phyloP scores from a whole-genome alignment of 169 alveolate species.

The Plasmodium relictum region DNA sequence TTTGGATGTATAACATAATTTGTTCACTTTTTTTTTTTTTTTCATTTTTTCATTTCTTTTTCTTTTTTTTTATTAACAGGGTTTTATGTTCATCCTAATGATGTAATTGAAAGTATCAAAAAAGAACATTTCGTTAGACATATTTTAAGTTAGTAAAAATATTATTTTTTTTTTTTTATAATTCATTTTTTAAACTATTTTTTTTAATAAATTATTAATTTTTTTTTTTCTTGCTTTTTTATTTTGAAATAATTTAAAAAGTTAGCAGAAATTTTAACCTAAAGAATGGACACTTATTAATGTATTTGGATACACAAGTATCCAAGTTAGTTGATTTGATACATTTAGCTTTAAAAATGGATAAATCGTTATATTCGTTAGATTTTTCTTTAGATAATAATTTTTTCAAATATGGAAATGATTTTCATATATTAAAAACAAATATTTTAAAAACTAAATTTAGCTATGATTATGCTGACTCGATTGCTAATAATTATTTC shows the following conservation, averaged over 20 bases:
- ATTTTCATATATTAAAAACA: slow-evolving; percentile 1
- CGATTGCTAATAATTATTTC: slow-evolving; percentile 53
- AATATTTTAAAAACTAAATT: slow-evolving; percentile 1
- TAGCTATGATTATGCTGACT: slow-evolving; percentile 37
- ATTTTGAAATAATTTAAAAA: not conserved
- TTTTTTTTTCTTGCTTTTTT: not conserved
- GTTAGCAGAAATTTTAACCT: slow-evolving; percentile 51
- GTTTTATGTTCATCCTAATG: slow-evolving; percentile 34
- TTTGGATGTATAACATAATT: slow-evolving; percentile 39
- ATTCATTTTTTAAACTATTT: not conserved
- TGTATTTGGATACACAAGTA: slow-evolving; percentile 47
- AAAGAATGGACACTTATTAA: slow-evolving; percentile 8
- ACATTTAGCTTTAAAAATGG: slow-evolving; percentile 14
- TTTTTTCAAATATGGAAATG: slow-evolving; percentile 27
- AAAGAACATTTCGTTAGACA: slow-evolving; percentile 35
- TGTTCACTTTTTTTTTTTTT: no score
- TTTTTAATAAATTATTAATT: not conserved
- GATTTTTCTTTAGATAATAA: slow-evolving; percentile 8
- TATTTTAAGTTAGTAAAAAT: slow-evolving; percentile 20
- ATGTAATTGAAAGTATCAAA: slow-evolving; percentile 1
- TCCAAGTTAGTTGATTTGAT: slow-evolving; percentile 41
- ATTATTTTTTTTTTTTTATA: not conserved
- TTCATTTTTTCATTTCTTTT: not conserved
- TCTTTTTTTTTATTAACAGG: slow-evolving; percentile 14
- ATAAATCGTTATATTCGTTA: slow-evolving; percentile 14